Evolutionary conservation across 2,329 filamentous ascomycete species (phyloP), one percentile per base, ranked within the genome.

Genomic region (Ophiocordyceps sinensis): DNA sequence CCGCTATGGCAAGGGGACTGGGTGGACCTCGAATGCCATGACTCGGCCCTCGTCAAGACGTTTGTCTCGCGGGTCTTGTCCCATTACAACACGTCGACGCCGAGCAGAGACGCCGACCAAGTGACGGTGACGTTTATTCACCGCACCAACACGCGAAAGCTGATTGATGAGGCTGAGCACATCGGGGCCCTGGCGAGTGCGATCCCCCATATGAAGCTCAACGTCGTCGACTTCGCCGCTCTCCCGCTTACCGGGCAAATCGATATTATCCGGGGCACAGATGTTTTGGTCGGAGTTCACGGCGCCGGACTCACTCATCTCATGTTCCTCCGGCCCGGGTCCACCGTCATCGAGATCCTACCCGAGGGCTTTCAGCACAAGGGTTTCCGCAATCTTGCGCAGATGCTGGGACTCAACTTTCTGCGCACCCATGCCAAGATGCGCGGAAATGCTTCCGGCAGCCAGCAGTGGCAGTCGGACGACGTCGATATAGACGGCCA

Each of bases 271-370:
- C 29, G 29, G 4, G 9, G 29, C 3, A 31, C 64, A 1, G 63
- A 67, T 43, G 46, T 67, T 14, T 52, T 69, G 9, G 56, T 66
- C 6, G 64, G 64, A 28, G 58, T 64, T 2, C 64, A 68, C 47
- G 66, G 65, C 35, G 63, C 64, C 0, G 65, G 62, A 1, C 49
- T 68, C 14, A 62, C 64, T 5, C 63, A 67, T 44, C 47, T 49
- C 1, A 56, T 68, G 46, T 69, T 67, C 42, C 52, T 67, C 45
- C 56, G 47, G 1, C 49, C 53, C 28, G 49, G 51, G 4, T 52
- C 51, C 1, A 57, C 55, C 14, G 47, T 68, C 8, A 59, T 68
- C 6, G 65, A 70, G 51, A 66, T 69, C 26, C 47, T 61, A 28
- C 65, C 65, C 4, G 43, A 47, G 3, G 41, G 41, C 23, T 43